Evolutionary conservation across 805 yeast genomes (phyloP), one percentile per base, ranked within the genome.

Genomic region (Vanderwaltozyma polyspora): DNA sequence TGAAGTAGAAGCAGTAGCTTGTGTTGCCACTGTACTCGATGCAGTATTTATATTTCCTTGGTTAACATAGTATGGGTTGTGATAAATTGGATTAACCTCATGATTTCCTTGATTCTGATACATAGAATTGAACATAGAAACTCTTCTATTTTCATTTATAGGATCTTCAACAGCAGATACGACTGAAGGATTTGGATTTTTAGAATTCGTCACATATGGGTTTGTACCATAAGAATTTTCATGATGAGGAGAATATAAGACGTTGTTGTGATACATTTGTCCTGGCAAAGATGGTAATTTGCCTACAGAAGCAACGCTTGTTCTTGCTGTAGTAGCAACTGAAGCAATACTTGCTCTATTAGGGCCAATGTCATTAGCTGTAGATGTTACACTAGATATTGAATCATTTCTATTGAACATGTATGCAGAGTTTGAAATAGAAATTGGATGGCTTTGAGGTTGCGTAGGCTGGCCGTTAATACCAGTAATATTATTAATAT

Each of bases 161-260:
- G 22, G 17, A 2, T 32, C 35, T 16, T 32, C 35, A 13, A 19
- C 4, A 10, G 22, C 24, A 25, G 35, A 32, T 11, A 28, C 27
- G 8, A 32, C 22, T 5, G 35, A 32, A 17, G 22, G 26, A 15
- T 28, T 32, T 32, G 31, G 26, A 22, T 32, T 27, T 25, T 25
- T 15, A 11, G 27, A 19, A 27, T 32, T 28, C 11, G 35, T 3
- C 9, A 28, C 5, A 9, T 27, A n/a, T 13, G 30, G 12, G 15
- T 15, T 32, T 8, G 35, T 32, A n/a, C n/a, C n/a, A 16, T 32
- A 32, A 5, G 35, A 26, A 32, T n/a, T n/a, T n/a, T n/a, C n/a
- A n/a, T n/a, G n/a, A n/a, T n/a, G n/a, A n/a, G n/a, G n/a, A n/a
- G n/a, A n/a, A n/a, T n/a, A n/a, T n/a, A n/a, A n/a, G n/a, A n/a